Evolutionary conservation across 768 basidiomycete species (phyloP), one percentile per base, ranked within the genome.

Genomic region (Lentinula sp.): DNA sequence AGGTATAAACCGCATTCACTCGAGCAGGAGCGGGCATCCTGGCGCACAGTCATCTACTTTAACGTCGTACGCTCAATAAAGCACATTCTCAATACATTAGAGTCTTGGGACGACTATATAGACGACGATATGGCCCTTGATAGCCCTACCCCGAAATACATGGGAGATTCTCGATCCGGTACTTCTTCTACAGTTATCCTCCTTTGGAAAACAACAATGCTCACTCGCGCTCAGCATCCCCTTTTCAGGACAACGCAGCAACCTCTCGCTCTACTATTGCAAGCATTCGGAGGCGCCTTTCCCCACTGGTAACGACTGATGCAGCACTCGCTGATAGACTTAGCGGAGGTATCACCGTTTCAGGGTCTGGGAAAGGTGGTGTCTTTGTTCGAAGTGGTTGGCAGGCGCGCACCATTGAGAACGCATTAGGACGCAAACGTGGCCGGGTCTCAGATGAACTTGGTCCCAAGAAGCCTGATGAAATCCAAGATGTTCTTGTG

Each of bases 351-450:
- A 73, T 91, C 58, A 76, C 82, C 23, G 83, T 90, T 36, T 85
- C 86, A 20, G 88, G 88, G 33, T 87, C 88, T n/a, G 89, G 88
- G 7, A 89, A 82, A 66, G 86, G 87, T 62, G 83, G 83, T 57
- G 82, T 93, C 37, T 90, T 81, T 67, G 91, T 93, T 16, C 86
- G 91, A 32, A 85, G 81, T 52, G 91, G 91, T 12, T 93, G 91
- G 91, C 91, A 93, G 69, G 79, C 86, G 5, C 82, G 86, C 58
- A 85, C 85, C 1, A 76, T 85, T 56, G 81, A 86, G 65, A 81
- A 82, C 51, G 77, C 83, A 9, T 64, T 80, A 8, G 76, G 79
- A 58, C 75, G 66, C 66, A 16, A 58, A 13, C 66, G 62, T 36
- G 67, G 66, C n/a, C 56, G 60, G n/a, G 56, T 52, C 63, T 50